These are phyloP conservation scores for Tuber indicum DNA, from an alignment of 495 filamentous ascomycete species.

Conservation along the genomic window DNA sequence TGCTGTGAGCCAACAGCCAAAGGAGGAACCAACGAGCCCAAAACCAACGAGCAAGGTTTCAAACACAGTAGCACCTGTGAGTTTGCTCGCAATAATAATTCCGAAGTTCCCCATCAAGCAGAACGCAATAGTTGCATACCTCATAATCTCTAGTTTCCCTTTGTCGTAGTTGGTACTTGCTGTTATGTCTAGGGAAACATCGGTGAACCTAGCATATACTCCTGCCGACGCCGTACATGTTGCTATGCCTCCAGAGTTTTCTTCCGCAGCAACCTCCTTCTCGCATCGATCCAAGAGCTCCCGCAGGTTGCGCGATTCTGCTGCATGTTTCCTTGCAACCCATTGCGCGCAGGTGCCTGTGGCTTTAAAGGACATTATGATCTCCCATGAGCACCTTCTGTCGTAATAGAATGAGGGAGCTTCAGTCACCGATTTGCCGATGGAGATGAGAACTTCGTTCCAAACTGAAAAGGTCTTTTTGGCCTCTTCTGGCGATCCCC, in stretches of 20 bases:
- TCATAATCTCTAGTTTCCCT: neutral
- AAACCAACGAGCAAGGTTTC: neutral
- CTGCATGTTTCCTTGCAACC: neutral
- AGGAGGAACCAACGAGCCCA: neutral
- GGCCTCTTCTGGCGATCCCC: neutral
- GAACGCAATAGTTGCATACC: neutral
- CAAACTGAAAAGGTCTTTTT: too few relatives aligned
- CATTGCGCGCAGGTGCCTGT: neutral
- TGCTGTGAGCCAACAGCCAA: neutral
- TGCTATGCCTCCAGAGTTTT: neutral
- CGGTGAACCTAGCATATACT: conserved; percentile 1
- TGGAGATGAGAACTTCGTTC: neutral
- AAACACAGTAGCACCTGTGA: neutral
- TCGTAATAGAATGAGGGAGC: neutral
- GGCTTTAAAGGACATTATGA: neutral
- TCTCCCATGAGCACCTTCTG: neutral
- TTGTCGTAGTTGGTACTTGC: neutral
- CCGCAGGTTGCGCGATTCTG: neutral
- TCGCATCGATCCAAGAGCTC: neutral
- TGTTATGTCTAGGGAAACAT: neutral
- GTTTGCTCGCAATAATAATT: neutral
- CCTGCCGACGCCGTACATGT: neutral
- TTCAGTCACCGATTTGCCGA: neutral
- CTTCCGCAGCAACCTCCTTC: neutral
- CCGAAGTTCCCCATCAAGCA: neutral